These are phyloP conservation scores for Psilocybe cubensis DNA, from an alignment of 768 basidiomycete species.

Conservation along the genomic window DNA sequence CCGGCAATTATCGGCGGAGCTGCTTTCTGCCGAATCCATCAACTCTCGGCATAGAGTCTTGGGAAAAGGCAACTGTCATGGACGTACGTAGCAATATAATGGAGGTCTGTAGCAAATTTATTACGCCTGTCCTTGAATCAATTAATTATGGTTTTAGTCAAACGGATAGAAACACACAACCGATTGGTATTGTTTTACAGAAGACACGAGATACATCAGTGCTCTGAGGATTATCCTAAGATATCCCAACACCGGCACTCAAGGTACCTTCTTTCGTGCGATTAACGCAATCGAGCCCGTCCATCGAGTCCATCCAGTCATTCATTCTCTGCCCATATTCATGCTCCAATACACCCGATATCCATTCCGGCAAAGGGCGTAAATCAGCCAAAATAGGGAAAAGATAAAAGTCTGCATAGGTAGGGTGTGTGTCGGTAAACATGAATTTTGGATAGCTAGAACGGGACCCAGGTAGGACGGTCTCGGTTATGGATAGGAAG, in stretches of 20 bases:
- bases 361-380: slow-evolving; percentile 33
- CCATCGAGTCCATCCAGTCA: slow-evolving; percentile 30
- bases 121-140: too few relatives aligned
- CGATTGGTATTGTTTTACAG: too few relatives aligned
- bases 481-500: slow-evolving; percentile 28
- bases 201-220: too few relatives aligned
- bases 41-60: too few relatives aligned
- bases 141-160: too few relatives aligned
- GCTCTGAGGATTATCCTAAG: too few relatives aligned
- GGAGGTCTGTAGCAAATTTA: too few relatives aligned
- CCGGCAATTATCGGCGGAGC: too few relatives aligned
- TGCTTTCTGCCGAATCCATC: too few relatives aligned
- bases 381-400: slow-evolving; percentile 34
- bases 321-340: slow-evolving; percentile 7
- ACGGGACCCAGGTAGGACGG: slow-evolving; percentile 15
- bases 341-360: slow-evolving; percentile 10
- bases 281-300: slow-evolving; percentile 26
- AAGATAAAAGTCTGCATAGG: slow-evolving; percentile 38
- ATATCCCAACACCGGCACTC: slow-evolving; percentile 27
- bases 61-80: too few relatives aligned
- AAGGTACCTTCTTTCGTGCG: slow-evolving; percentile 30
- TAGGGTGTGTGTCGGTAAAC: slow-evolving; percentile 13
- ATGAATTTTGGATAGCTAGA: not conserved
- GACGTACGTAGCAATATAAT: too few relatives aligned
- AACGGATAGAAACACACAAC: too few relatives aligned